Base-by-base conservation (phyloP, 2,329 filamentous ascomycete species). In the Colletotrichum tamarilloi region DNA sequence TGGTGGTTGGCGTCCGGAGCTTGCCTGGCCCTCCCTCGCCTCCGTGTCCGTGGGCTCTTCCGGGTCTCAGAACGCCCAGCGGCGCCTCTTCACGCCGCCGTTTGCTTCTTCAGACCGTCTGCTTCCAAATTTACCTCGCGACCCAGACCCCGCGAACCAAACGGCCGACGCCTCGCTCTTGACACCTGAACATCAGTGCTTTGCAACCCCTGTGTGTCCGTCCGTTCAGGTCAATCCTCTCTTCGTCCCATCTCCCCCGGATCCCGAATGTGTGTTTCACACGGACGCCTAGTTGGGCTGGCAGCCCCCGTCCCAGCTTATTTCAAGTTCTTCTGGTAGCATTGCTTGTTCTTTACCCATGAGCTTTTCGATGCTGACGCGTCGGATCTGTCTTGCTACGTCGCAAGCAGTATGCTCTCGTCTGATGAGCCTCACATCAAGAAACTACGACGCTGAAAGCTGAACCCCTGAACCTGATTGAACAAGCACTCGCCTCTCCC, bases 211-310 rank as follows among this genome's bases (percentile, higher is more conserved):
- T 66, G 19, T 58, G 52, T 66, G 19, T 58, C 28, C 38, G 38
- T 67, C 49, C n/a, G 32, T 68, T 63, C 58, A 53, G 22, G 38
- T 11, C 60, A n/a, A 30, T 26, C n/a, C n/a, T 52, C n/a, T 52
- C 49, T 62, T 72, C 58, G 24, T 72, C 69, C 64, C 64, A 72
- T 72, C 35, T 59, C 22, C 42, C 30, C 46, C n/a, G n/a, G 64
- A 57, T 35, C 28, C 28, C 52, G n/a, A 49, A 28, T 62, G 22
- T 38, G 30, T 68, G 65, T 68, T 68, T 63, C 65, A 72, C 52
- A 56, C 28, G 16, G 35, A 62, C 46, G 38, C 55, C 65, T 24
- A 14, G 55, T 56, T 55, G 46, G 19, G 42, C 38, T 24, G 28
- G 28, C 65, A 26, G 49, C 22, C n/a, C 46, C 46, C 42, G 26